Percentiles rank a stretch among this genome's conserved stretches.
Evolutionary conservation across 176 grass and related monocot species (phyloP).

Genomic region (Oryza punctata): DNA sequence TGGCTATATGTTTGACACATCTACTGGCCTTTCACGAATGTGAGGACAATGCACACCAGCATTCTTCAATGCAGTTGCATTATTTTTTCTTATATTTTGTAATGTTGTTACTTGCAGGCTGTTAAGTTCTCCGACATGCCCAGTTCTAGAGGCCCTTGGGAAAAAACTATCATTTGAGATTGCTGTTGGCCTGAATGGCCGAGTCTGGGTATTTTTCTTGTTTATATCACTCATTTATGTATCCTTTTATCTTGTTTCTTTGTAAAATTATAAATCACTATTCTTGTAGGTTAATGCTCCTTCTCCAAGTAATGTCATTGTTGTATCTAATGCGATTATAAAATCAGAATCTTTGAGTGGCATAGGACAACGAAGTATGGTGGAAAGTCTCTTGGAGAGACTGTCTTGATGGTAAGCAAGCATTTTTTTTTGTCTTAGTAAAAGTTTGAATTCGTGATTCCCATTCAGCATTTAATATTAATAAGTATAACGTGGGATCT

Average conservation of each 20-base stretch:
- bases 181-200: conserved; percentile 87
- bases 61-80: conserved; percentile 5
- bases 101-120: conserved; percentile 57
- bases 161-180: conserved; percentile 82
- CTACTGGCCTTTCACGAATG: conserved; percentile 93
- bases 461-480: not conserved
- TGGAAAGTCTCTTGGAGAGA: conserved; percentile 74
- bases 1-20: conserved; percentile 90
- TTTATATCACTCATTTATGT: not conserved
- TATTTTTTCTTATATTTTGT: conserved; percentile 16
- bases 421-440: not conserved
- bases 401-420: conserved; percentile 55
- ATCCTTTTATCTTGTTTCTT: conserved; percentile 1
- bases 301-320: conserved; percentile 63
- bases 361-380: conserved; percentile 76
- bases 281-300: conserved; percentile 77
- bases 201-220: conserved; percentile 73
- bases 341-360: conserved; percentile 76
- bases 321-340: conserved; percentile 85
- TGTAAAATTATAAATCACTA: conserved; percentile 8
- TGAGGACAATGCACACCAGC: conserved; percentile 43
- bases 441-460: not conserved
- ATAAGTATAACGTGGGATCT: not conserved
- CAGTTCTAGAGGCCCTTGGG: conserved; percentile 80
- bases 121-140: conserved; percentile 81